Evolutionary conservation across 202 grass and related monocot species (phyloP).

Genomic region (Setaria italica): DNA sequence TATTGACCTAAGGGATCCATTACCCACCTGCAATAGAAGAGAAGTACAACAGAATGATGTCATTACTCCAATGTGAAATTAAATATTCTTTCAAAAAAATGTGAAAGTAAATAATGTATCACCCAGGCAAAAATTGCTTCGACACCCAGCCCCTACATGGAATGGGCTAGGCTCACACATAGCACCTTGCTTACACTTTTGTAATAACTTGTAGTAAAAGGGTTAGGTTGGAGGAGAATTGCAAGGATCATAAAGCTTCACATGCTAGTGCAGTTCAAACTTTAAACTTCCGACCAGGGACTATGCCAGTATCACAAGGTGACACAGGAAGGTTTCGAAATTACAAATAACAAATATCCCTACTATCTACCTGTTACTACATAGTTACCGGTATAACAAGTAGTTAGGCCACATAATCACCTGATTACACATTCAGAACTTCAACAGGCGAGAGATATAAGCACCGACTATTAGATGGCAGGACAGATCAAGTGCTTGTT

Average conservation of each 20-base stretch:
- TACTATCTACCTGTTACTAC: background rate
- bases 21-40: constrained; percentile 65
- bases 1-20: constrained; percentile 88
- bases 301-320: background rate
- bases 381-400: background rate
- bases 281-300: background rate
- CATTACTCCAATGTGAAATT: background rate
- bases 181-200: background rate
- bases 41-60: background rate
- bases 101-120: background rate
- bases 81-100: background rate
- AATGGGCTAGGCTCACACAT: background rate
- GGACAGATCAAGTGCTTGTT: background rate
- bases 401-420: background rate
- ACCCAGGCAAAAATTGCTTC: background rate
- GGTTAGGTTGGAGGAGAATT: background rate
- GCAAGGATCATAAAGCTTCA: background rate
- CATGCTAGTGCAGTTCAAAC: background rate
- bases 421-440: background rate
- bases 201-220: background rate
- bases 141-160: background rate
- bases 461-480: background rate
- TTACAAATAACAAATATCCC: background rate
- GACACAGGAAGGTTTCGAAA: background rate
- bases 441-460: no score